phyloP scores from a whole-genome alignment of 2,329 filamentous ascomycete species.

The Epichloe festucae region DNA sequence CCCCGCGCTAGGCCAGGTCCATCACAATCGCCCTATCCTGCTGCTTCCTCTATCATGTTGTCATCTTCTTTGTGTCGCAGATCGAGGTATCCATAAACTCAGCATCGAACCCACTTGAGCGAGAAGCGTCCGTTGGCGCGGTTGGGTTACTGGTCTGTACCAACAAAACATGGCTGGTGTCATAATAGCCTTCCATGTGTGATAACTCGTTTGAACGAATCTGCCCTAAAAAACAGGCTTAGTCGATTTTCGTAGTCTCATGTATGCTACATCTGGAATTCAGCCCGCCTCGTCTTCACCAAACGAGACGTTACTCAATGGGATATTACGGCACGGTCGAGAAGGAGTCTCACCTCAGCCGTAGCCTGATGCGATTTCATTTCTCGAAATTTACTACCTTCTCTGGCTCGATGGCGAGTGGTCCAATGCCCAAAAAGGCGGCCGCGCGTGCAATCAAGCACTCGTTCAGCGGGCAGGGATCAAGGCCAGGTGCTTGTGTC shows the following conservation, averaged over 20 bases:
- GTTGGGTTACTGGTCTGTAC: too few relatives aligned
- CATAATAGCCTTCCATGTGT: too few relatives aligned
- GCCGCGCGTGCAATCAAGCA: background rate
- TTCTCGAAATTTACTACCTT: background rate
- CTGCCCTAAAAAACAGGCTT: too few relatives aligned
- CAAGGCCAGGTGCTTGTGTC: background rate
- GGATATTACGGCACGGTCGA: too few relatives aligned
- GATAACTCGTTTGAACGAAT: too few relatives aligned
- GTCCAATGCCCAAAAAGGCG: background rate
- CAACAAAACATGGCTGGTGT: too few relatives aligned
- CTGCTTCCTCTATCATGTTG: too few relatives aligned
- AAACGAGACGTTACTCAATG: background rate
- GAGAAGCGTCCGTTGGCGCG: background rate
- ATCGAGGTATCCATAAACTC: too few relatives aligned
- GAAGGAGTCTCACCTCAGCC: background rate
- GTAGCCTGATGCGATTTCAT: background rate
- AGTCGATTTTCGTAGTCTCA: background rate
- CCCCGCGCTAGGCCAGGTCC: background rate
- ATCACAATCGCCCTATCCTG: background rate
- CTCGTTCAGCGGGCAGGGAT: background rate
- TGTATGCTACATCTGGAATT: background rate
- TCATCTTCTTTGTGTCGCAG: too few relatives aligned
- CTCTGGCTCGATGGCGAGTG: background rate
- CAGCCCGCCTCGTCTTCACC: background rate
- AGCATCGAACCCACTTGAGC: background rate